Conservation (phyloP, 768 basidiomycete genomes). For the Tylopilus sp. region DNA sequence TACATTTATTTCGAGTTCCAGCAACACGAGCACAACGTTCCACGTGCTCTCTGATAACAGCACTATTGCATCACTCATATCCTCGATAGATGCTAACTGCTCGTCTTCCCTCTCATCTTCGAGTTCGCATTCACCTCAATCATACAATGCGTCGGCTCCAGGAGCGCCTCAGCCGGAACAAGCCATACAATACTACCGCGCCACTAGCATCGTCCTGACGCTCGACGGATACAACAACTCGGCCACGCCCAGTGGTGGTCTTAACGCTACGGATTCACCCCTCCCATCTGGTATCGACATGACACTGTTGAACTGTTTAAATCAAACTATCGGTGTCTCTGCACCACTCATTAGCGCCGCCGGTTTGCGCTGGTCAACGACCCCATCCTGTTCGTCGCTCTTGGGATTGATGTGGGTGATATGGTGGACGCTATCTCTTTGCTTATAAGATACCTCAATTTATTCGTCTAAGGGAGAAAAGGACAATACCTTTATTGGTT, state of each 20-base stretch:
- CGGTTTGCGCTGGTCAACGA: slow-evolving; percentile 3
- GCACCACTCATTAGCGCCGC: slow-evolving; percentile 52
- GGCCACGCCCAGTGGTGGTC: slow-evolving; percentile 39
- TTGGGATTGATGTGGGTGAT: slow-evolving; percentile 15
- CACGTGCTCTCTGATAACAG: slow-evolving; percentile 47
- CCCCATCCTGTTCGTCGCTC: slow-evolving; percentile 5
- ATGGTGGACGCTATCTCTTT: slow-evolving; percentile 13
- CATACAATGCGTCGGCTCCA: slow-evolving; percentile 30
- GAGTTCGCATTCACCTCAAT: slow-evolving; percentile 29
- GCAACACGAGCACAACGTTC: slow-evolving; percentile 38
- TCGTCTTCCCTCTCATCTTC: slow-evolving; percentile 35
- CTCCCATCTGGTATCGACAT: slow-evolving; percentile 52
- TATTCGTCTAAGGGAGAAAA: background rate
- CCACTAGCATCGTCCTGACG: slow-evolving; percentile 58
- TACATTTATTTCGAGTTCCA: slow-evolving; percentile 41
- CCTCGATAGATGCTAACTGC: slow-evolving; percentile 42
- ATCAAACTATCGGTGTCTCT: slow-evolving; percentile 55
- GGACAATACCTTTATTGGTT: background rate
- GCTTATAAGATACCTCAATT: background rate
- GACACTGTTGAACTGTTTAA: slow-evolving; percentile 53
- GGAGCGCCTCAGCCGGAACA: slow-evolving; percentile 44
- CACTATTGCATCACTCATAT: slow-evolving; percentile 43
- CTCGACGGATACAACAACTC: slow-evolving; percentile 69
- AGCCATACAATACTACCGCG: slow-evolving; percentile 65
- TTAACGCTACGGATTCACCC: slow-evolving; percentile 42